Percentiles rank a stretch among this genome's conserved stretches.
phyloP scores from a whole-genome alignment of 331 rosid genomes.

The Quercus tomentella region DNA sequence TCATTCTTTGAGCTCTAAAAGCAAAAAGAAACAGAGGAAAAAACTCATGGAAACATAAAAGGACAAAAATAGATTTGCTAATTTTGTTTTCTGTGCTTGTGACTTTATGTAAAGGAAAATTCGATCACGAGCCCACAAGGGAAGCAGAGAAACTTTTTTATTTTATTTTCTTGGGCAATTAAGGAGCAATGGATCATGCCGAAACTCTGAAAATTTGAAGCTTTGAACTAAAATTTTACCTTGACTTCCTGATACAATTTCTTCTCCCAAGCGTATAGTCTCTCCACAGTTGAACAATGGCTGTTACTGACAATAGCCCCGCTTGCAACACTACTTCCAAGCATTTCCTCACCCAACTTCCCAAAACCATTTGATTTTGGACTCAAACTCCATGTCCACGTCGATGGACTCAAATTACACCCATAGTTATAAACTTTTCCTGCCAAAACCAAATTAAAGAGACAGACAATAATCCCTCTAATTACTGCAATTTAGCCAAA shows the following conservation, averaged over 20 bases:
- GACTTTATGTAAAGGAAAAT: background rate
- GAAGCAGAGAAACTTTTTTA: background rate
- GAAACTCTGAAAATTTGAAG: background rate
- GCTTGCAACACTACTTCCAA: conserved; percentile 32
- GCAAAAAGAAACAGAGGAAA: background rate
- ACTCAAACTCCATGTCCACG: conserved; percentile 74
- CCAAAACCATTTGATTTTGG: conserved; percentile 55
- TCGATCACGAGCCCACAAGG: conserved; percentile 1
- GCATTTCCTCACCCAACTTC: conserved; percentile 40
- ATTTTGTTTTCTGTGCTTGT: background rate
- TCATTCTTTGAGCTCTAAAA: background rate
- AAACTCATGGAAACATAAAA: background rate
- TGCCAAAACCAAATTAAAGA: conserved; percentile 10
- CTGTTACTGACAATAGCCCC: conserved; percentile 36
- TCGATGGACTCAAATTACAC: conserved; percentile 61
- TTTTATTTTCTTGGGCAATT: background rate
- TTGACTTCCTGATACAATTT: conserved; percentile 82
- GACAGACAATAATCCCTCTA: background rate
- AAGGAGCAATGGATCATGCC: background rate
- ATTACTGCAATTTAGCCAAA: background rate
- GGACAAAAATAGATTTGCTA: background rate
- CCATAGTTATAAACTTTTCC: conserved; percentile 71
- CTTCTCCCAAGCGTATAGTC: conserved; percentile 87
- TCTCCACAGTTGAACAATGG: conserved; percentile 81
- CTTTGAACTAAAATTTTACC: conserved; percentile 35